Evolutionary conservation across 257 asterid genomes (phyloP).

Genomic region (Eucommia ulmoides): DNA sequence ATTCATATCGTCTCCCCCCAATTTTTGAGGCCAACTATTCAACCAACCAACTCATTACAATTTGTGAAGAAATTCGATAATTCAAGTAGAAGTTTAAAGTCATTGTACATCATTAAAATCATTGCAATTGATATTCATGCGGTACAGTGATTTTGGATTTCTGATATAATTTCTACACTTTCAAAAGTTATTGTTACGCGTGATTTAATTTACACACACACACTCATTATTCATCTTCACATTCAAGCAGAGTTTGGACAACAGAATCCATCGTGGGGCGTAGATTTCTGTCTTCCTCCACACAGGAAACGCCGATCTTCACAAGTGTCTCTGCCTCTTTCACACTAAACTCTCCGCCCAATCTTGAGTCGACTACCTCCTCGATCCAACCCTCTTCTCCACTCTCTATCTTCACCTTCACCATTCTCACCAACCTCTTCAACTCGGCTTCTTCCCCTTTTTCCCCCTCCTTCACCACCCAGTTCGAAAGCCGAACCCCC

Average conservation of each 20-base stretch:
- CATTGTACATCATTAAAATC: no score
- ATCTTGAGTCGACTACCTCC: conserved; percentile 1
- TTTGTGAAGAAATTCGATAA: no score
- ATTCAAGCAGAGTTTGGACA: conserved; percentile 3
- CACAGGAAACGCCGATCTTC: background rate
- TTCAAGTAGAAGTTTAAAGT: no score
- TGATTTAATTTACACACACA: no score
- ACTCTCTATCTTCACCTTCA: background rate
- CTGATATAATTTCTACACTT: no score
- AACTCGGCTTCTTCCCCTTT: background rate
- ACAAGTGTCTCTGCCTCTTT: background rate
- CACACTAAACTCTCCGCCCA: background rate
- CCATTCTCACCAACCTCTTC: background rate
- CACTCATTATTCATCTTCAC: background rate
- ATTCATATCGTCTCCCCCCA: no score
- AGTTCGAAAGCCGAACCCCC: conserved; percentile 3
- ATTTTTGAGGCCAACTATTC: no score
- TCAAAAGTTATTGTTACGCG: no score
- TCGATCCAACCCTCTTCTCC: background rate
- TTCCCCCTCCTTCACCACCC: background rate
- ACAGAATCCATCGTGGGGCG: conserved; percentile 10
- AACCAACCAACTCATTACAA: no score
- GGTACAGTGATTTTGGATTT: no score
- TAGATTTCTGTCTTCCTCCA: conserved; percentile 6
- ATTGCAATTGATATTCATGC: no score